Percentiles rank a stretch among this genome's conserved stretches.
phyloP scores from a whole-genome alignment of 164 flowering plant species.

The Dillenia turbinata region DNA sequence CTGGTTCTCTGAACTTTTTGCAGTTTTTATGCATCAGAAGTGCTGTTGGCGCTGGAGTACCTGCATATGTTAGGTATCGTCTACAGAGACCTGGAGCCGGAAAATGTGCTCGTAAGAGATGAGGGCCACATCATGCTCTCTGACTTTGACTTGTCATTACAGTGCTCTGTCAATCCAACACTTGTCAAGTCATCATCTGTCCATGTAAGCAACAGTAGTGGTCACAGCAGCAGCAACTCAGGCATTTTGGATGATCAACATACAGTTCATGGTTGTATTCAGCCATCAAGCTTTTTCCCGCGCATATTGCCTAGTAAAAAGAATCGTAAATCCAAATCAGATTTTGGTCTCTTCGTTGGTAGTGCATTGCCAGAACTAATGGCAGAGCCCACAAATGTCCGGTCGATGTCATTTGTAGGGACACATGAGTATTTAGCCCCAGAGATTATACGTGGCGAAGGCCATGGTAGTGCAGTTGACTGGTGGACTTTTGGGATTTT shows the following conservation, averaged over 20 bases:
- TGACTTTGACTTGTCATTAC: slow-evolving; percentile 66
- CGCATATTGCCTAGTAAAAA: slow-evolving; percentile 50
- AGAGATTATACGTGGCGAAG: slow-evolving; percentile 77
- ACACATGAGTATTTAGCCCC: slow-evolving; percentile 77
- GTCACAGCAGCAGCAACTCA: slow-evolving; percentile 1
- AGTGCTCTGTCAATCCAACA: slow-evolving; percentile 67
- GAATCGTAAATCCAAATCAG: slow-evolving; percentile 65
- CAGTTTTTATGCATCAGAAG: slow-evolving; percentile 69
- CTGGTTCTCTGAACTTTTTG: neutral
- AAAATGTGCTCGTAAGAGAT: slow-evolving; percentile 66
- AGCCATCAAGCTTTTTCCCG: slow-evolving; percentile 53
- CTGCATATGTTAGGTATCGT: slow-evolving; percentile 74
- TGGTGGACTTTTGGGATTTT: slow-evolving; percentile 78
- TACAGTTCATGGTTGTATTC: slow-evolving; percentile 48
- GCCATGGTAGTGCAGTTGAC: slow-evolving; percentile 84
- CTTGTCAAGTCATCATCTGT: slow-evolving; percentile 67
- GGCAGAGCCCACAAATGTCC: slow-evolving; percentile 78
- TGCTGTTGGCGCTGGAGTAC: slow-evolving; percentile 63
- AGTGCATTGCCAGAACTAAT: slow-evolving; percentile 69
- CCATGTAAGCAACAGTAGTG: slow-evolving; percentile 17
- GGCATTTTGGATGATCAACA: slow-evolving; percentile 38
- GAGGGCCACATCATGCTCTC: slow-evolving; percentile 80
- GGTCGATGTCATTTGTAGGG: slow-evolving; percentile 81
- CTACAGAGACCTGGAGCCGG: slow-evolving; percentile 69
- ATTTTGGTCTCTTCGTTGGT: slow-evolving; percentile 44